Base-by-base conservation (phyloP, 1,139 yeast genomes). In the Kodamaea sp. region DNA sequence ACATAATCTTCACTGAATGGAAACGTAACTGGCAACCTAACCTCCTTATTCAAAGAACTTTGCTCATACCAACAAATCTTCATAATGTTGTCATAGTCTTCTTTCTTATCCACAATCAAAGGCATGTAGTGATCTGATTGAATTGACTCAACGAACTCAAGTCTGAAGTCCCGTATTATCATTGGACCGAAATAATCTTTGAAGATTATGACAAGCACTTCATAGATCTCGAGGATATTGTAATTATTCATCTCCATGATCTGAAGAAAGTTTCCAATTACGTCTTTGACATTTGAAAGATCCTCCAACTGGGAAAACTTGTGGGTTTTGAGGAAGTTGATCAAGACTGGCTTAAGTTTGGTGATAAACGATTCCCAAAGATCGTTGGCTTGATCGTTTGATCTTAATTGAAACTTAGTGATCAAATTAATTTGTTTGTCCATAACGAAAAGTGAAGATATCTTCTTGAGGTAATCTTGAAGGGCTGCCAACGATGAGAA, bases 1-100 rank as follows among this genome's bases (percentile, higher is more conserved):
- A 94, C 90, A 51, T 88, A 90, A 45, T 88, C 80, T 39, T 86
- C 86, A 39, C 96, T 87, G 55, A 90, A 92, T 4, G 98, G 97
- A 37, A 90, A 69, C 2, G 80, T 73, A n/a, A 80, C 71, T 0
- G 96, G 95, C 53, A 85, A 57, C 4, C 52, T 47, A 32, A 50
- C 43, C 29, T 63, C 51, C 26, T 62, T 61, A 20, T 75, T 70
- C 5, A 70, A 63, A 2, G 75, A 73, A 29, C 73, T 73, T 10
- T 74, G 70, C 39, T 76, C 74, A 54, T 83, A 84, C 88, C 96
- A 89, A 42, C 89, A 75, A 12, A 80, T 69, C 36, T 68, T 66
- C 51, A 80, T 69, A 32, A 83, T 78, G 50, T 73, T 78, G 14
- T 79, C 80, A 55, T 80, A 87, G 33, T 83, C 76, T 12, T 69